A percentile compares a stretch with the other conserved stretches of the same genome.
These are phyloP conservation scores for Leccinum fibrillosum DNA, from an alignment of 768 basidiomycete genomes.

Conservation along the genomic window DNA sequence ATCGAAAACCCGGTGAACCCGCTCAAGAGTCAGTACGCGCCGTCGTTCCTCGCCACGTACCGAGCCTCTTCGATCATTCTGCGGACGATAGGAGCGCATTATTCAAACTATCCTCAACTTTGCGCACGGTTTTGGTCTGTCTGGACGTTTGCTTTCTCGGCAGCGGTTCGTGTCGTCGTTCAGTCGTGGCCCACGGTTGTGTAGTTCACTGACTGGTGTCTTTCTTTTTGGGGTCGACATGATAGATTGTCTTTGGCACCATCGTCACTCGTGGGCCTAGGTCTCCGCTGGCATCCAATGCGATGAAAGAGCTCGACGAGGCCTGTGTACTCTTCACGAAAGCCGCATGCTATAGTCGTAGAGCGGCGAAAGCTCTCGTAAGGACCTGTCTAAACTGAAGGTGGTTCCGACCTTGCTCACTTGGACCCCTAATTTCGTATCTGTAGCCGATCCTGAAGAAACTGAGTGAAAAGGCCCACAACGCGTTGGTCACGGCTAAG, in stretches of 20 bases:
- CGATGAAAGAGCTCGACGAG: constrained; percentile 67
- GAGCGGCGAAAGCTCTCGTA: constrained; percentile 66
- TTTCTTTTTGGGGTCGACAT: neutral
- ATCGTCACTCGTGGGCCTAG: constrained; percentile 73
- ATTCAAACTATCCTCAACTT: constrained; percentile 42
- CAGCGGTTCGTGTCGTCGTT: constrained; percentile 38
- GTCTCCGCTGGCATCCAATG: constrained; percentile 62
- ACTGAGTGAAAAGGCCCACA: constrained; percentile 65
- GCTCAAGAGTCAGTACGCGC: constrained; percentile 59
- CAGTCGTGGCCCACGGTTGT: neutral
- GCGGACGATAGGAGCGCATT: constrained; percentile 48
- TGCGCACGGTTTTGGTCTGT: constrained; percentile 56
- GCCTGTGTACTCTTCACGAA: constrained; percentile 65
- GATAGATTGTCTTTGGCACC: constrained; percentile 72
- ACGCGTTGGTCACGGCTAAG: constrained; percentile 44
- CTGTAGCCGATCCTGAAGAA: constrained; percentile 52
- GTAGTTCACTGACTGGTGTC: neutral
- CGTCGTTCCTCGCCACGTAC: constrained; percentile 63
- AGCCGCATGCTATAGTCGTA: constrained; percentile 54
- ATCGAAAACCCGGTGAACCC: constrained; percentile 66
- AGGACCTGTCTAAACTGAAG: constrained; percentile 17
- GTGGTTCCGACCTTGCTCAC: neutral
- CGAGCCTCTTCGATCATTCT: constrained; percentile 56
- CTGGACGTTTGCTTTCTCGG: constrained; percentile 61
- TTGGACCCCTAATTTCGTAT: neutral